Evolutionary conservation across 2,329 filamentous ascomycete genomes (phyloP).

Genomic region (Aspergillus sp.): DNA sequence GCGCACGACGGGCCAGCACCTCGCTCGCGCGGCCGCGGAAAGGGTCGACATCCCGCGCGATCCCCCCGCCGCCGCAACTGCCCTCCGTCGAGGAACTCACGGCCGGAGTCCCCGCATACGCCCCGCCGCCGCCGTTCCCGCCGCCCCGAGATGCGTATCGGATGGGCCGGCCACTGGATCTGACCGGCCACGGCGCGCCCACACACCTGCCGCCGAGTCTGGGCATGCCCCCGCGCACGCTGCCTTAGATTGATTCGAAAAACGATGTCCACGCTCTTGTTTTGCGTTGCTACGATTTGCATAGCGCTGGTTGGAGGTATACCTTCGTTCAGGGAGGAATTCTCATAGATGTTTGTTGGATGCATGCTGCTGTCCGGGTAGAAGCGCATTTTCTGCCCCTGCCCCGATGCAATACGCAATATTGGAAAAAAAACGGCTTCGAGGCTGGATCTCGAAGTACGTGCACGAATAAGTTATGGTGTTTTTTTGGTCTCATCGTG

Average conservation of each 20-base stretch:
- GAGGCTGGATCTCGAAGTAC: slow-evolving; percentile 32
- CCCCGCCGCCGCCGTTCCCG: slow-evolving; percentile 33
- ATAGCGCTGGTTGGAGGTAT: slow-evolving; percentile 39
- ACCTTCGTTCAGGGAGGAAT: slow-evolving; percentile 31
- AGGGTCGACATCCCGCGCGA: slow-evolving; percentile 39
- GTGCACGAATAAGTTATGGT: slow-evolving; percentile 14
- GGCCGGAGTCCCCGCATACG: slow-evolving; percentile 47
- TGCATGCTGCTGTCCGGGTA: too few species aligned
- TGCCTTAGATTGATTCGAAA: slow-evolving; percentile 26
- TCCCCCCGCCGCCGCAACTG: slow-evolving; percentile 34
- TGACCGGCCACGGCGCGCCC: slow-evolving; percentile 26
- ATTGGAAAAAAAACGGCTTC: slow-evolving; percentile 14
- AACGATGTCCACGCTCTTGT: slow-evolving; percentile 23
- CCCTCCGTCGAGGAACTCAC: slow-evolving; percentile 48
- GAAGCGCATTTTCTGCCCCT: too few species aligned
- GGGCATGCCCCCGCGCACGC: slow-evolving; percentile 36
- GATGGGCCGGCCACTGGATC: slow-evolving; percentile 30
- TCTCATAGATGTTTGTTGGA: slow-evolving; percentile 24
- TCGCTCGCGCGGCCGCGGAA: slow-evolving; percentile 40
- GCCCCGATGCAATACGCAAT: slow-evolving; percentile 8
- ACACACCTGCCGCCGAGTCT: slow-evolving; percentile 29
- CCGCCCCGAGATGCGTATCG: slow-evolving; percentile 37
- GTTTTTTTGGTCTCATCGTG: slow-evolving; percentile 25
- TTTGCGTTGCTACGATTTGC: slow-evolving; percentile 35
- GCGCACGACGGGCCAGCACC: slow-evolving; percentile 37